Evolutionary conservation across 2,329 filamentous ascomycete species (phyloP), one percentile per base, ranked within the genome.

Genomic region (Stachybotrys chartarum): DNA sequence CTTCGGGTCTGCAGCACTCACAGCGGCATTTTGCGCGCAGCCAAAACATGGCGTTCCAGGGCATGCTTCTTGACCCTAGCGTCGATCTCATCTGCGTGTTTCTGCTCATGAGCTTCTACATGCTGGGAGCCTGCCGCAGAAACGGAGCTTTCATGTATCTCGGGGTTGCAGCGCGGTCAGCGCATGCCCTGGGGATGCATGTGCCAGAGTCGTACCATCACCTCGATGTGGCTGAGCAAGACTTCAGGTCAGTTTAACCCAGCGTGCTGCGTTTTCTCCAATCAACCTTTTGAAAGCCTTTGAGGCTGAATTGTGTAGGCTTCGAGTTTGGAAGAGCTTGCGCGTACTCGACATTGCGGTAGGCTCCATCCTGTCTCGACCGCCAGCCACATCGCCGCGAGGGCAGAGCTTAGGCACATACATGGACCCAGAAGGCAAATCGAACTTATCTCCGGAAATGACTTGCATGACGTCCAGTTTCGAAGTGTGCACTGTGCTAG

Each of bases 61-160:
- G 35, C 3, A 63, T 65, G 24, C 63, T 65, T 0, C 60, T 66
- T 30, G 63, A 65, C 14, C 63, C 63, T 1, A 62, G 64, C 17
- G 35, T 66, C 1, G 61, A 65, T 7, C 62, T 65, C 61, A 61
- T 65, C 1, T 56, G 62, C 7, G 56, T 58, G 0, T 65, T 66
- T 30, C 53, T 65, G 3, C 60, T 90, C 69, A 88, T 91, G 72
- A 88, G 83, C 7, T 87, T 87, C 16, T 90, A 87, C 77, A 86
- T 90, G 72, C 80, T 88, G 39, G 82, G 81, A 39, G 64, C 71
- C 46, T 75, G 82, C 58, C 72, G 81, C 59, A 86, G 84, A 59
- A 85, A 91, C 72, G 75, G 82, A 0, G 82, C 82, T 0, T 86
- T 83, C 54, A 84, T 86, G 79, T 85, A 85, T 55, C 65, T 86